Evolutionary conservation across 805 yeast genomes (phyloP).

Genomic region (Metschnikowia lunata): DNA sequence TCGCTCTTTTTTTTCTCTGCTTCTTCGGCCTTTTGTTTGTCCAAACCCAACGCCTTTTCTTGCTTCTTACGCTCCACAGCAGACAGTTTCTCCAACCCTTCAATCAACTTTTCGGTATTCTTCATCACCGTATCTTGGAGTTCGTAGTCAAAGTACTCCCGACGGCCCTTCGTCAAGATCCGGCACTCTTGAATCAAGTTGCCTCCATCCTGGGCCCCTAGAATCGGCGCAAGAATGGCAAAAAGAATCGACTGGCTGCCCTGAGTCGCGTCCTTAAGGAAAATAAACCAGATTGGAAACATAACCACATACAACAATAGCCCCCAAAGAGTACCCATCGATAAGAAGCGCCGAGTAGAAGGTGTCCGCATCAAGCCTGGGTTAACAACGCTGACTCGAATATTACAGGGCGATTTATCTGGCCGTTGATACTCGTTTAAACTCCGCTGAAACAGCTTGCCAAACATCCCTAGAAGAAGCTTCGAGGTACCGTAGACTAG

Average conservation of each 20-base stretch:
- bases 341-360: slow-evolving; percentile 69
- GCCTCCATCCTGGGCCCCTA: slow-evolving; percentile 60
- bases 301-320: slow-evolving; percentile 55
- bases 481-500: slow-evolving; percentile 79
- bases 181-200: slow-evolving; percentile 71
- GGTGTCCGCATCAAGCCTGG: slow-evolving; percentile 93
- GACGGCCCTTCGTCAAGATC: slow-evolving; percentile 48
- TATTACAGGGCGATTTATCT: slow-evolving; percentile 67
- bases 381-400: slow-evolving; percentile 70
- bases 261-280: slow-evolving; percentile 67
- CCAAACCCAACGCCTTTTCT: slow-evolving; percentile 20
- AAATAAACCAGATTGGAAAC: slow-evolving; percentile 80
- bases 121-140: slow-evolving; percentile 60
- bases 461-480: slow-evolving; percentile 68
- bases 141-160: slow-evolving; percentile 59
- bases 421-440: slow-evolving; percentile 56
- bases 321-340: slow-evolving; percentile 69
- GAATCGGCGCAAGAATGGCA: slow-evolving; percentile 68
- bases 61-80: slow-evolving; percentile 59
- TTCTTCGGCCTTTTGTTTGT: slow-evolving; percentile 17
- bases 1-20: slow-evolving; percentile 22
- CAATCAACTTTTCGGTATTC: slow-evolving; percentile 55
- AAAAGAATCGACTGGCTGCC: slow-evolving; percentile 78
- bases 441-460: slow-evolving; percentile 71
- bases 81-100: slow-evolving; percentile 59